A percentile compares a stretch with the other conserved stretches of the same genome.
phyloP scores from a whole-genome alignment of 2,329 filamentous ascomycete genomes.

The Xylaria polymorpha region DNA sequence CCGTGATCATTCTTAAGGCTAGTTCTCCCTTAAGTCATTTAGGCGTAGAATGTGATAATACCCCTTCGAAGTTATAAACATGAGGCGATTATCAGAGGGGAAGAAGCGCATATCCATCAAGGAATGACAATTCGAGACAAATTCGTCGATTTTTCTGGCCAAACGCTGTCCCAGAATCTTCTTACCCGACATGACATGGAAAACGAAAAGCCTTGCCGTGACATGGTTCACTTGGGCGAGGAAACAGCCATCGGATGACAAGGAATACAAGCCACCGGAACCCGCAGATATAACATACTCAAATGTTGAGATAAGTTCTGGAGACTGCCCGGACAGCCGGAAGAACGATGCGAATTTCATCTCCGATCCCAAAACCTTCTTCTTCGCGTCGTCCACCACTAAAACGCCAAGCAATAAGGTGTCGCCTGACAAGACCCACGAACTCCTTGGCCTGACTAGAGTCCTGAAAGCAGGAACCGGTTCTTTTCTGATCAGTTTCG shows the following conservation, averaged over 20 bases:
- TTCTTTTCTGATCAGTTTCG: background rate
- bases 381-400: background rate
- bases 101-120: background rate
- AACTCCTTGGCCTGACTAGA: background rate
- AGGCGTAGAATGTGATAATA: background rate
- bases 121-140: background rate
- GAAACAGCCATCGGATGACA: constrained; percentile 5
- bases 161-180: background rate
- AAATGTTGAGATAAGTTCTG: constrained; percentile 3
- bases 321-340: background rate
- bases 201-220: background rate
- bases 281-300: too few species aligned
- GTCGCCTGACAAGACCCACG: constrained; percentile 7
- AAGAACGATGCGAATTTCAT: background rate
- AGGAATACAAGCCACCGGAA: background rate
- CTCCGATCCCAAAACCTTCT: too few species aligned
- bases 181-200: constrained; percentile 3
- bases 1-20: too few species aligned
- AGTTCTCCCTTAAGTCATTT: too few species aligned
- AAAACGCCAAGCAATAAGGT: background rate
- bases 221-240: background rate
- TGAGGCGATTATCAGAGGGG: background rate
- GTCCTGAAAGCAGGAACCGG: background rate
- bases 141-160: too few species aligned
- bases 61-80: background rate